A percentile compares a stretch with the other conserved stretches of the same genome.
phyloP scores from a whole-genome alignment of 192 early-diverging fungal genomes.

The Coemansia sp. region DNA sequence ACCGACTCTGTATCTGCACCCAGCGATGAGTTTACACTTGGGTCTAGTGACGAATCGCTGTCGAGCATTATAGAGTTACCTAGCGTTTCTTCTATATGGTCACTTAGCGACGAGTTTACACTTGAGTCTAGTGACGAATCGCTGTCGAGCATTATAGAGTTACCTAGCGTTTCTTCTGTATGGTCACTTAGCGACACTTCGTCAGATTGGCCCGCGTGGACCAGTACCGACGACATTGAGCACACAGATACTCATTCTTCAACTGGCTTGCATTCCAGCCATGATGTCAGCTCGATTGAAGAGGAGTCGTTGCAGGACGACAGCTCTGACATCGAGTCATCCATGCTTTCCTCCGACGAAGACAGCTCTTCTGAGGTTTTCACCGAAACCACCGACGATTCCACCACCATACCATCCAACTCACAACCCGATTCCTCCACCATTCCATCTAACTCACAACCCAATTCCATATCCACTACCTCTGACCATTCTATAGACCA shows the following conservation, averaged over 20 bases:
- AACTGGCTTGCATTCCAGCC: too few relatives aligned
- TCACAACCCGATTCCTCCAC: not conserved
- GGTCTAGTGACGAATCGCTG: not conserved
- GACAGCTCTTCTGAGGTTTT: not conserved
- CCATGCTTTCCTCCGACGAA: too few relatives aligned
- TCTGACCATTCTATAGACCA: constrained; percentile 1
- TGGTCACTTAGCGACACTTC: not conserved
- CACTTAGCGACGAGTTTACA: not conserved
- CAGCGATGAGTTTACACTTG: not conserved
- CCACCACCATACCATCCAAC: constrained; percentile 5
- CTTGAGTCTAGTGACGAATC: not conserved
- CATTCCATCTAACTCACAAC: constrained; percentile 1
- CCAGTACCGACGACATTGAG: too few relatives aligned
- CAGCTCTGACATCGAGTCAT: not conserved
- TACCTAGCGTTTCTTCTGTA: not conserved
- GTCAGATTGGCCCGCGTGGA: not conserved
- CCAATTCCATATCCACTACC: not conserved
- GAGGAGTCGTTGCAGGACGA: not conserved
- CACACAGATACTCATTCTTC: too few relatives aligned
- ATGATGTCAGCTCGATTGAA: not conserved
- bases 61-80: not conserved
- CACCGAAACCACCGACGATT: not conserved
- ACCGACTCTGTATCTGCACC: not conserved
- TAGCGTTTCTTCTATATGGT: constrained; percentile 3
- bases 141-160: not conserved